Evolutionary conservation across 164 flowering plant species (phyloP), one percentile per base, ranked within the genome.

Genomic region (Saururus chinensis): DNA sequence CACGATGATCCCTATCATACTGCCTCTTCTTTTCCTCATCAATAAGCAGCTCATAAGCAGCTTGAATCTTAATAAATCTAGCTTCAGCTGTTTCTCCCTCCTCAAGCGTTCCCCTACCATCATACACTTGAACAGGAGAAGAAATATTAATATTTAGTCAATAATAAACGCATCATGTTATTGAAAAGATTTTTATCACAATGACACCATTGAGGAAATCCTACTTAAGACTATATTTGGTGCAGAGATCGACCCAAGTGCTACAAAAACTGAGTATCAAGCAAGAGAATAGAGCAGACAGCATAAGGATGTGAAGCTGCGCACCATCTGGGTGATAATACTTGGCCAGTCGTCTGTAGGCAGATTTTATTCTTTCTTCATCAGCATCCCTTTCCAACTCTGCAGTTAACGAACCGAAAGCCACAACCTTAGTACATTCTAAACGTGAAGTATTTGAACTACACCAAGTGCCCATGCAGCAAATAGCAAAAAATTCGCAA

Each of bases 241-340:
- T 30, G 6, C 37, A 9, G 12, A 11, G 13, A 53, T 53, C 25
- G 19, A 53, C 56, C 56, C 4, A 9, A 12, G 40, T 23, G 19
- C 56, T 51, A 49, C 23, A 51, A 9, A 25, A 61, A 19, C 13
- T 25, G 4, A 49, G 24, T 23, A 61, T 14, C 9, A 24, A 19
- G 24, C 9, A 2, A 49, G 19, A 20, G 56, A 53, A 53, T 10
- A 42, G 21, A 60, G 40, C 23, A 66, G 19, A 41, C 20, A 35
- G 20, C 22, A 21, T 13, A 0, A 30, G 64, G 72, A 62, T 55
- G n/a, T n/a, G 53, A 52, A 69, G 76, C 61, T 62, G 74, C 84
- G 49, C 74, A 93, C 98, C 98, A 86, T 93, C 98, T n/a, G 98
- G 97, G 64, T 93, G 98, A 75, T 89, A 93, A 56, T 67, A 89